Evolutionary conservation across 345 rosid genomes (phyloP).

Genomic region (Dimocarpus longan): DNA sequence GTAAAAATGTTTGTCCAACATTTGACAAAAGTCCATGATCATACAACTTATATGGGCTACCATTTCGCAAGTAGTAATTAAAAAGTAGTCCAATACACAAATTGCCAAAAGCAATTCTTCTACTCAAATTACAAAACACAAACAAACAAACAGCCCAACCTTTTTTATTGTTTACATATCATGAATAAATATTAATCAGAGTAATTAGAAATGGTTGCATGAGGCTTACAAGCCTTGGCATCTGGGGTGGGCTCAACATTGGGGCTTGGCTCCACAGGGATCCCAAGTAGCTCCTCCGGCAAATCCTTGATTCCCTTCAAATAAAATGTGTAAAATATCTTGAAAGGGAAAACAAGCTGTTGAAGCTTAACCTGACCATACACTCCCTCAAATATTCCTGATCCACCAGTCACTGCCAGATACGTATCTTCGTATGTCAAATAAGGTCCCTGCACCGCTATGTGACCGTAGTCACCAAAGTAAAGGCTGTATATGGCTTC

Average conservation of each 20-base stretch:
- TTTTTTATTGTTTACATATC: too few species aligned
- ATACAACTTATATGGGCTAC: too few species aligned
- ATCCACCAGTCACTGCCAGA: constrained; percentile 53
- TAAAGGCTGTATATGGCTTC: constrained; percentile 60
- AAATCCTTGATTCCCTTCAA: constrained; percentile 47
- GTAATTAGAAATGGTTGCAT: constrained; percentile 39
- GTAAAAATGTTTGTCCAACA: too few species aligned
- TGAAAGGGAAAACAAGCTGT: constrained; percentile 57
- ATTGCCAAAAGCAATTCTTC: too few species aligned
- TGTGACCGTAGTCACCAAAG: constrained; percentile 61
- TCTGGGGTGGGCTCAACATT: constrained; percentile 46
- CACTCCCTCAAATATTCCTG: constrained; percentile 54
- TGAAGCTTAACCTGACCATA: constrained; percentile 55
- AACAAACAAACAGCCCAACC: too few species aligned
- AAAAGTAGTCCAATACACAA: too few species aligned
- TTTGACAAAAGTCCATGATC: too few species aligned
- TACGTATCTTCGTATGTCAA: constrained; percentile 48
- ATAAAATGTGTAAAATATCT: constrained; percentile 57
- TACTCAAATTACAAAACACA: too few species aligned
- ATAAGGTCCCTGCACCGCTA: constrained; percentile 53
- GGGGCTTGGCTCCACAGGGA: constrained; percentile 43
- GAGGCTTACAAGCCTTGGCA: constrained; percentile 49
- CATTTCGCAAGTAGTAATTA: too few species aligned
- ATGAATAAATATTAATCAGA: constrained; percentile 8
- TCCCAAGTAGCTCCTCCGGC: constrained; percentile 41